phyloP scores from a whole-genome alignment of 2,329 filamentous ascomycete species.

The Corynespora cassiicola region DNA sequence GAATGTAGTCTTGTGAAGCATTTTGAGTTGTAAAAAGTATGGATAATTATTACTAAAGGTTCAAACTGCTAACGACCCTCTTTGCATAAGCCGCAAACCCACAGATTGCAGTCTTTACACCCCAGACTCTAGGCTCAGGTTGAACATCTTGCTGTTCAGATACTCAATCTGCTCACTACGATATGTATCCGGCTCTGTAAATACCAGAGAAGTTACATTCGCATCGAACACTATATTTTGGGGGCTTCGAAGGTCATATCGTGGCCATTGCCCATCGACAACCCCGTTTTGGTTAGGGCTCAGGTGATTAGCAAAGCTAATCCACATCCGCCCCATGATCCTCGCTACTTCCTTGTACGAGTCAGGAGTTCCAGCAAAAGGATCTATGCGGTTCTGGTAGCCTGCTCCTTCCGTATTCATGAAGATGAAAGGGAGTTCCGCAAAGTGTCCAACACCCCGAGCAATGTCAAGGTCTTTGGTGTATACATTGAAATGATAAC shows the following conservation, averaged over 20 bases:
- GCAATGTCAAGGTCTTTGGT: slow-evolving; percentile 52
- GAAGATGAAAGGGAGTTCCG: slow-evolving; percentile 57
- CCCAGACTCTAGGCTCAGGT: no score
- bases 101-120: no score
- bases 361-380: slow-evolving; percentile 44
- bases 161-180: slow-evolving; percentile 53
- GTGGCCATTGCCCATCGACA: slow-evolving; percentile 46
- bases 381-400: slow-evolving; percentile 40
- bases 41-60: no score
- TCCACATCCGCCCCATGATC: slow-evolving; percentile 55
- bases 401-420: slow-evolving; percentile 53
- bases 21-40: no score
- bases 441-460: slow-evolving; percentile 61
- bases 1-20: no score
- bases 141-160: slow-evolving; percentile 49
- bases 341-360: slow-evolving; percentile 47
- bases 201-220: slow-evolving; percentile 48
- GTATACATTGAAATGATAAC: slow-evolving; percentile 68
- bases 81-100: no score
- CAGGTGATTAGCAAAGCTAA: slow-evolving; percentile 52
- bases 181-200: slow-evolving; percentile 52
- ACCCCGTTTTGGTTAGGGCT: no score
- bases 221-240: slow-evolving; percentile 57
- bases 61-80: no score
- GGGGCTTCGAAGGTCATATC: slow-evolving; percentile 42